Evolutionary conservation across 2,329 filamentous ascomycete genomes (phyloP).

Genomic region (Beauveria scarabaeidicola): DNA sequence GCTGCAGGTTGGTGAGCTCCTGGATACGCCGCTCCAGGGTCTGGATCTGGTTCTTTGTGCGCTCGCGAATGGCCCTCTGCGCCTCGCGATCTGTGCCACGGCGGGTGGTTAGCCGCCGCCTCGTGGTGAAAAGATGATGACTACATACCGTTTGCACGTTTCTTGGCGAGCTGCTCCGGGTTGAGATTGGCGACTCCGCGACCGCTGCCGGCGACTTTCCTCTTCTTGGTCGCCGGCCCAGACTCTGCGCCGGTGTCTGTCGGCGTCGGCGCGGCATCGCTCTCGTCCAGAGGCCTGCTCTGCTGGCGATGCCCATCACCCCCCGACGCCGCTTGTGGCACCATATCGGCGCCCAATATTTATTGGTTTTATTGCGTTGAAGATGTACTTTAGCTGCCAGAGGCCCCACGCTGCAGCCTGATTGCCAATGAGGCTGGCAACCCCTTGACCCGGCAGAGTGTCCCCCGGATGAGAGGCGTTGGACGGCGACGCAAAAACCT

Average conservation of each 20-base stretch:
- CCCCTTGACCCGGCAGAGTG: no score
- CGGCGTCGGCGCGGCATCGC: background rate
- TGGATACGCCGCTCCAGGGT: conserved; percentile 61
- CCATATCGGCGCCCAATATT: background rate
- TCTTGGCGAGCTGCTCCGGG: conserved; percentile 65
- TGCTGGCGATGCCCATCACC: background rate
- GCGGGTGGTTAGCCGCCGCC: no score
- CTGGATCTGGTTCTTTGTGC: conserved; percentile 74
- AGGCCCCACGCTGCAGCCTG: no score
- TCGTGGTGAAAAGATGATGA: no score
- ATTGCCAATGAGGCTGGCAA: no score
- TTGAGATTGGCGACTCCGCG: conserved; percentile 56
- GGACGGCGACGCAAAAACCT: no score
- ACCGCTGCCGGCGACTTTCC: conserved; percentile 35
- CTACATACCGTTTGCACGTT: conserved; percentile 46
- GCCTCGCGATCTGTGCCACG: conserved; percentile 60
- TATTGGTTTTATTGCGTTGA: background rate
- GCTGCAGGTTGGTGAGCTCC: conserved; percentile 70
- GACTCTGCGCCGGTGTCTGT: background rate
- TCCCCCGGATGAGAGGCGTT: no score
- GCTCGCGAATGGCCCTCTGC: conserved; percentile 74
- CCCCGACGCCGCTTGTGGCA: background rate
- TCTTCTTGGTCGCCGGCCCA: conserved; percentile 30
- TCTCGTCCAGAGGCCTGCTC: conserved; percentile 2
- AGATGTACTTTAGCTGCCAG: no score